Evolutionary conservation across 1,284 basidiomycete species (phyloP), one percentile per base, ranked within the genome.

Genomic region (Anthracocystis walkeri): DNA sequence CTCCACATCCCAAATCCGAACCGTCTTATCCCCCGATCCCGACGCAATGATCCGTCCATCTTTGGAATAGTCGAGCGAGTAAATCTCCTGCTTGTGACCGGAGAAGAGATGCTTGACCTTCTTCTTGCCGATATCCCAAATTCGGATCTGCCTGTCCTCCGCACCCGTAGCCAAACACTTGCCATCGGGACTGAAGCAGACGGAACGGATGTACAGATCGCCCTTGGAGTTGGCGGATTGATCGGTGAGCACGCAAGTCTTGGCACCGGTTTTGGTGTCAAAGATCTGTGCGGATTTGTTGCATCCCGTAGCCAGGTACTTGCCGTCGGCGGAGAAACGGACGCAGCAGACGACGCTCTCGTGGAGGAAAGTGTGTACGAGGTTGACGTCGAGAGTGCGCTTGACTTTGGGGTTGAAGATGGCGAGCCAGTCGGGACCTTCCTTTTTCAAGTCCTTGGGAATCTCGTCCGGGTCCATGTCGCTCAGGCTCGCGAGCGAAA

Each of bases 351-450:
- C 94, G 12, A 95, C 93, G 33, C 74, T 95, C 85, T 97, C 94
- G 85, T 99, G 96, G 82, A 91, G 90, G 35, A 99, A 87, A 1
- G 93, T 97, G 85, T 98, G 94, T 21, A 95, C 91, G 60, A 98
- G 86, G 51, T 88, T 88, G n/a, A 99, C 93, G 85, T 98, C 94
- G 61, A 97, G 87, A 65, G 90, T 89, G 53, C 91, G 88, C 87
- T 94, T 93, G 23, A 88, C 90, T 80, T 92, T 91, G 16, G 93
- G 92, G 85, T 94, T 97, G 88, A 94, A 97, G 57, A 97, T 90
- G 20, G 93, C 94, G 81, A 95, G 92, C 96, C 96, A 99, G 86
- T 98, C 97, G 40, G 88, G 87, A 0, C 94, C 95, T 84, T 95
- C 92, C 86, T 92, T 93, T 79, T 89, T 89, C 58, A 88, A 81